Conservation (phyloP, 2,329 filamentous ascomycete genomes). For the Lasiodiplodia sp. region DNA sequence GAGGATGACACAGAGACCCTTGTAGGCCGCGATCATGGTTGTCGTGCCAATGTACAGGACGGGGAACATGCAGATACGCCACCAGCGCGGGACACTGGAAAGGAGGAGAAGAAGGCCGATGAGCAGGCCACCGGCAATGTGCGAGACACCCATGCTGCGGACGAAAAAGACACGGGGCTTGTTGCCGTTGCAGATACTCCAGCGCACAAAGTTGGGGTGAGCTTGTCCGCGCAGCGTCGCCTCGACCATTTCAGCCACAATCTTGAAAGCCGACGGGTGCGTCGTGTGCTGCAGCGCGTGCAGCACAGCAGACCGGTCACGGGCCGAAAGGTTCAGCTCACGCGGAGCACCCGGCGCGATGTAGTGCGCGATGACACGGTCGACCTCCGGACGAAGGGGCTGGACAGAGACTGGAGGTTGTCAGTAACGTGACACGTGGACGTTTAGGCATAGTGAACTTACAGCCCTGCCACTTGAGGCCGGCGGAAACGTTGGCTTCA, state of each 20-base stretch:
- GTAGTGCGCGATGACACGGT: slow-evolving; percentile 77
- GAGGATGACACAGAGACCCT: slow-evolving; percentile 80
- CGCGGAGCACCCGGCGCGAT: slow-evolving; percentile 71
- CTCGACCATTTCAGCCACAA: slow-evolving; percentile 69
- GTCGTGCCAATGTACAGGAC: slow-evolving; percentile 73
- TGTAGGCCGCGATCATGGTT: slow-evolving; percentile 74
- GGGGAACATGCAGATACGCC: slow-evolving; percentile 70
- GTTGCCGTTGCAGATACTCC: slow-evolving; percentile 85
- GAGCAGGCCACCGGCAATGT: slow-evolving; percentile 66
- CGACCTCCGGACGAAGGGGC: slow-evolving; percentile 77
- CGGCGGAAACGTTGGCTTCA: slow-evolving; percentile 30
- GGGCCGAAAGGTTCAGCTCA: slow-evolving; percentile 75
- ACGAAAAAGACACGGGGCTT: slow-evolving; percentile 75
- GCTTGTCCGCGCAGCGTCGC: slow-evolving; percentile 74
- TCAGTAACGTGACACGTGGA: neutral
- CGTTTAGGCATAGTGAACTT: neutral
- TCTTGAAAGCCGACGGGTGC: slow-evolving; percentile 74
- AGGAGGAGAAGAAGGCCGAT: slow-evolving; percentile 70
- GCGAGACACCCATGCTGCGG: slow-evolving; percentile 66
- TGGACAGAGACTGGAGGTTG: slow-evolving; percentile 44
- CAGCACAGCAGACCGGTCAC: slow-evolving; percentile 68
- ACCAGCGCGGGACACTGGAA: slow-evolving; percentile 68
- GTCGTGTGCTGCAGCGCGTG: slow-evolving; percentile 77
- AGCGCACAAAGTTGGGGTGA: slow-evolving; percentile 85
- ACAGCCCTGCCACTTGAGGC: slow-evolving; percentile 33